phyloP scores from a whole-genome alignment of 2,329 filamentous ascomycete species.

The Aspergillus niger region DNA sequence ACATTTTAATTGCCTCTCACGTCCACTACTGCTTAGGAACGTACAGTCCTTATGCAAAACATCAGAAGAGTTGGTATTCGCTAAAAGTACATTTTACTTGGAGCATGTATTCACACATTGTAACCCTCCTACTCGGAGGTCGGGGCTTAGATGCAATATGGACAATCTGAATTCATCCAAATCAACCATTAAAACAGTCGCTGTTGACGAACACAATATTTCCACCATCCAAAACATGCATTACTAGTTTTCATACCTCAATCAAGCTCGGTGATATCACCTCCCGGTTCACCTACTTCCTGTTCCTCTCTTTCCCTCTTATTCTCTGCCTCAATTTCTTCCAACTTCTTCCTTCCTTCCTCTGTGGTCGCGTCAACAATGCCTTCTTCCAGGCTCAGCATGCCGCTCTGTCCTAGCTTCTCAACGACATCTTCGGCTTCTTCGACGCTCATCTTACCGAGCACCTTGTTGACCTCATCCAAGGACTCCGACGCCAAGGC shows the following conservation, averaged over 20 bases:
- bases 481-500: conserved; percentile 87
- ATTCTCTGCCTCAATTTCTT: conserved; percentile 68
- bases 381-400: conserved; percentile 86
- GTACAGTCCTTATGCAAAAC: neutral
- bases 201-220: neutral
- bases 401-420: conserved; percentile 78
- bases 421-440: conserved; percentile 85
- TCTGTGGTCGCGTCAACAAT: conserved; percentile 95
- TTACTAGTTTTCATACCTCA: conserved; percentile 18
- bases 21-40: neutral
- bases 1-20: neutral
- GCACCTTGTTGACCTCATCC: conserved; percentile 83
- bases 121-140: neutral
- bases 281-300: conserved; percentile 53
- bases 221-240: neutral
- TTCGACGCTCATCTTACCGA: conserved; percentile 84
- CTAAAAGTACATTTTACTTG: neutral
- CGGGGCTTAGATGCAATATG: neutral
- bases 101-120: neutral
- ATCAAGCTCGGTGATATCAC: conserved; percentile 47
- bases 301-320: conserved; percentile 42
- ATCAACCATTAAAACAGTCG: neutral
- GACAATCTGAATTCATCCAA: neutral
- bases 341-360: conserved; percentile 75
- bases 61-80: neutral